Evolutionary conservation across 139 green algal species (phyloP), one percentile per base, ranked within the genome.

Genomic region (Astrephomene gubernaculifera): DNA sequence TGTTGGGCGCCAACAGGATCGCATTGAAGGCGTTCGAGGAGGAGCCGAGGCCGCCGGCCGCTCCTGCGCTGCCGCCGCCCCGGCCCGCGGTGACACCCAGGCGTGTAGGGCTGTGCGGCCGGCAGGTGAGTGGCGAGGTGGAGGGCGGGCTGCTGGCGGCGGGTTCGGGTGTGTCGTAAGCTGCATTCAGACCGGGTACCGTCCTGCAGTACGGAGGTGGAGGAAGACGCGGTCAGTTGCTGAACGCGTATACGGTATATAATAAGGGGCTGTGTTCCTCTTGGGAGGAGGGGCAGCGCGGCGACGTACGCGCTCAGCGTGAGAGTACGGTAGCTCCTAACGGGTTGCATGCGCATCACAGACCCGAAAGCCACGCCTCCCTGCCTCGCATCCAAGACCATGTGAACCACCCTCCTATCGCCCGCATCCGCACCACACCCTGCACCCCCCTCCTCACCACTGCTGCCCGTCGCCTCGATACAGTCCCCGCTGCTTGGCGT

Each of bases 401-500:
- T 17, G 49, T 57, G 49, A 57, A 52, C 70, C 70, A 45, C 12
- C 4, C 43, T 29, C 70, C 27, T 4, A 27, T 2, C 29, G 44
- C 43, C 29, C 70, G 29, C 70, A 27, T 4, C 44, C 44, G 27
- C 21, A 38, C 5, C 41, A 7, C 69, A 21, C 43, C 8, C 8
- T 10, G 10, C 43, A 29, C 70, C 29, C 53, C 27, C 9, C 54
- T 35, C 4, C 64, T 39, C 79, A 75, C 79, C 79, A 90, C 35
- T 78, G 74, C 43, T 67, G 54, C 14, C 63, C 38, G 17, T 90
- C 86, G 21, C 79, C 79, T 7, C 86, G 60, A 71, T 90, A 90
- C 44, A 90, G 67, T 27, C 86, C 86, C 0, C 86, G 70, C 63
- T 79, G 49, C 60, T 79, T 79, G 44, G 80, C 73, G 63, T 90